Base-by-base conservation (phyloP, 371 early-diverging fungal species). In the Parasitella parasitica region DNA sequence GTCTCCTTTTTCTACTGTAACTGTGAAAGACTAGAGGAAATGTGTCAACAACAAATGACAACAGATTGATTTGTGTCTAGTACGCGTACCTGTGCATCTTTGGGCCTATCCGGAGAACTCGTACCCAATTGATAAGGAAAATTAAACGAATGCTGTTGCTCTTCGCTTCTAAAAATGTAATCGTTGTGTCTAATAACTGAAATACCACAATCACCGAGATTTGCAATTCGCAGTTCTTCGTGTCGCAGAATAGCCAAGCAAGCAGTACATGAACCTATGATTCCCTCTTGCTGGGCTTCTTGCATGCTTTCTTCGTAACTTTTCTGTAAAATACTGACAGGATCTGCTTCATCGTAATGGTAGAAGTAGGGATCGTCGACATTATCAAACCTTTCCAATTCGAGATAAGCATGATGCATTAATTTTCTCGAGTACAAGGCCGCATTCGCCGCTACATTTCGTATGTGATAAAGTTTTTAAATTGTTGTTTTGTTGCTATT, bases 121-220 rank as follows among this genome's bases (percentile, higher is more conserved):
- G 86, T 88, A 20, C 91, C 89, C 18, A 92, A 73, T 61, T 92
- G 92, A 59, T 82, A 89, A 4, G 92, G 92, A 55, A 80, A 89
- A 64, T 91, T 91, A 62, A 91, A 91, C 13, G 89, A 87, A 70
- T 90, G 91, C 59, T 92, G 92, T 59, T 90, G 91, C 66, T 90
- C 91, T 68, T 95, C 95, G 34, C 89, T 92, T 48, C 95, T 85
- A 71, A 96, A 96, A 11, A 95, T 84, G 70, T 90, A 83, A 53
- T 91, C 89, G 56, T 88, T 86, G 51, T 86, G 79, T 41, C 97
- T 85, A 50, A 96, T 88, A 6, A 97, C 81, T 38, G 87, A 80
- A 39, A 96, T 75, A 2, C 94, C 94, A 66, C 94, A 94, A 76
- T 97, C 97, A 28, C 97, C 97, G 37, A 97, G 71, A 66, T 94